A percentile compares a stretch with the other conserved stretches of the same genome.
Conservation (phyloP, 106 monocot species). For the Dendrobium chrysotoxum region DNA sequence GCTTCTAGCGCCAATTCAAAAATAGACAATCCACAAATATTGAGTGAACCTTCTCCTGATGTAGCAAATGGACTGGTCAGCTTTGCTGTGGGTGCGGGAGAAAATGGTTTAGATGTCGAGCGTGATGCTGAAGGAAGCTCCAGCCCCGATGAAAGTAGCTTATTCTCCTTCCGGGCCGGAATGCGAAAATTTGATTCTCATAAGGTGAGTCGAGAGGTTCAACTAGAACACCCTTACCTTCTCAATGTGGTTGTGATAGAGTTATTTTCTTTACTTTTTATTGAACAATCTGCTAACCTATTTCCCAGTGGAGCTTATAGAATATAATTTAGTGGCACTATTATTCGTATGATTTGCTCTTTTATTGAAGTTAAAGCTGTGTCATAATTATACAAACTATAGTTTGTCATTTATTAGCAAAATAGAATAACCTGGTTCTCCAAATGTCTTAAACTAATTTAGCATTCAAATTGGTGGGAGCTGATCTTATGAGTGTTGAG, state of each 20-base stretch:
- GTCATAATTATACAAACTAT: not conserved
- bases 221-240: not conserved
- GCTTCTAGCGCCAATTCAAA: conserved; percentile 9
- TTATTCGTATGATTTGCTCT: not conserved
- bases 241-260: not conserved
- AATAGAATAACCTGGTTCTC: not conserved
- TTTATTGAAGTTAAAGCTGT: not conserved
- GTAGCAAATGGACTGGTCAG: conserved; percentile 25
- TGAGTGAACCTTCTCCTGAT: conserved; percentile 12
- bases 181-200: conserved; percentile 31
- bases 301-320: not conserved
- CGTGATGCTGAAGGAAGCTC: conserved; percentile 28
- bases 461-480: not conserved
- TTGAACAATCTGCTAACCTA: not conserved
- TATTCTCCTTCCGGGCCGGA: conserved; percentile 68
- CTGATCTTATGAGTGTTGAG: not conserved
- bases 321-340: not conserved
- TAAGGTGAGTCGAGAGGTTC: conserved; percentile 35
- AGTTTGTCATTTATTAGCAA: not conserved
- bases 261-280: not conserved
- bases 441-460: not conserved
- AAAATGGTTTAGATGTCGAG: conserved; percentile 16
- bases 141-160: conserved; percentile 39
- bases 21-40: conserved; percentile 6
- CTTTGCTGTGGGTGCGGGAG: conserved; percentile 5